These are phyloP conservation scores for Mycena rosella DNA, from an alignment of 768 basidiomycete genomes.

Conservation along the genomic window DNA sequence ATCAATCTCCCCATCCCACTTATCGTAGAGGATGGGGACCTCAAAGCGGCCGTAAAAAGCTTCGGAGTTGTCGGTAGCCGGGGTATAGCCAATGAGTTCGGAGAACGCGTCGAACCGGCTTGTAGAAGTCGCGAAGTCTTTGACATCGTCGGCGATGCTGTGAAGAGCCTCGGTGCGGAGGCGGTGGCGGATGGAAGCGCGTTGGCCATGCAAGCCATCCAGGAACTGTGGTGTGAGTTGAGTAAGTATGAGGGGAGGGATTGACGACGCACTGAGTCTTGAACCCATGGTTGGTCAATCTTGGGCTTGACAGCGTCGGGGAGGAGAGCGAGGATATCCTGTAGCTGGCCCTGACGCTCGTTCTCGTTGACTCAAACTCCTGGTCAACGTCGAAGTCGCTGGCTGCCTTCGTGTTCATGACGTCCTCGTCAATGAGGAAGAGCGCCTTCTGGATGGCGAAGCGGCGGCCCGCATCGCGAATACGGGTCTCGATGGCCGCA, in stretches of 20 bases:
- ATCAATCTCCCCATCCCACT: background rate
- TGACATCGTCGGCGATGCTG: background rate
- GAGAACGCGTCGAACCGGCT: background rate
- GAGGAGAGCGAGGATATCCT: background rate
- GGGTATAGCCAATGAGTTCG: background rate
- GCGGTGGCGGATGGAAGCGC: background rate
- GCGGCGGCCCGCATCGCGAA: constrained; percentile 1
- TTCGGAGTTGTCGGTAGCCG: background rate
- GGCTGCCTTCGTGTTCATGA: background rate
- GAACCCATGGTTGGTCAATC: background rate
- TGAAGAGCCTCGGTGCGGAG: background rate
- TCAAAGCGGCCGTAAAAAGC: background rate
- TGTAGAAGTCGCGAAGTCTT: background rate
- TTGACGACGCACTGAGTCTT: background rate
- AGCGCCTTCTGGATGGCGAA: background rate
- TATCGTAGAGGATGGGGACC: background rate
- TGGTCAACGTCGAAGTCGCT: background rate
- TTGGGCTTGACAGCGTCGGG: constrained; percentile 4
- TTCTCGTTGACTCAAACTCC: background rate
- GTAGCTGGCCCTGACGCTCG: background rate
- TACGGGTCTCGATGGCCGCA: background rate
- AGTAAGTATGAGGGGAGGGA: background rate
- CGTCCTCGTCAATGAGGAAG: background rate
- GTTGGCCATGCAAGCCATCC: background rate
- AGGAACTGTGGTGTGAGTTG: background rate